A percentile compares a stretch with the other conserved stretches of the same genome.
phyloP scores from a whole-genome alignment of 129 eudicot species.

The Oenanthe sinensis region DNA sequence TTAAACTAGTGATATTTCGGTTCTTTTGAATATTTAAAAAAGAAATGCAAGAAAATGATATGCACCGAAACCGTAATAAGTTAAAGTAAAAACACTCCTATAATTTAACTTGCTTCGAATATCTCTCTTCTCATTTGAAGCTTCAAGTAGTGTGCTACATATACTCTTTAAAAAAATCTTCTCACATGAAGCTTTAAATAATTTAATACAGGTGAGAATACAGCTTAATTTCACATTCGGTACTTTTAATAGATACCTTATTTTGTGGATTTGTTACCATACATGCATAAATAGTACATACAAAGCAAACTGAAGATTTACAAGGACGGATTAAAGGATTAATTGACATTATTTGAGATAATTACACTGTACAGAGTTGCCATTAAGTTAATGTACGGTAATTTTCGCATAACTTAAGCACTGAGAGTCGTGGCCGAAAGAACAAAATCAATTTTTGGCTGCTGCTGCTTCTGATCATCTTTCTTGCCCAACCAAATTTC shows the following conservation, averaged over 20 bases:
- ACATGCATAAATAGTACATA: background rate
- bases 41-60: too few relatives aligned
- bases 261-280: background rate
- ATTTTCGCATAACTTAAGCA: constrained; percentile 27
- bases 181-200: too few relatives aligned
- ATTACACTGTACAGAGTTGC: background rate
- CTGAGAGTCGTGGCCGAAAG: constrained; percentile 41
- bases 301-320: background rate
- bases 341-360: background rate
- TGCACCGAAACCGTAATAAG: too few relatives aligned
- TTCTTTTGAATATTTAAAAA: too few relatives aligned
- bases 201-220: too few relatives aligned
- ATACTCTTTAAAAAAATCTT: too few relatives aligned
- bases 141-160: too few relatives aligned
- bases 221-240: too few relatives aligned
- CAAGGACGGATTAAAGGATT: background rate
- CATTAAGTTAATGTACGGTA: background rate
- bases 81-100: too few relatives aligned
- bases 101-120: too few relatives aligned
- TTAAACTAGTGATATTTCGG: too few relatives aligned
- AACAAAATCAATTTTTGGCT: constrained; percentile 39
- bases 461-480: constrained; percentile 25
- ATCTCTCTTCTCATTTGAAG: too few relatives aligned
- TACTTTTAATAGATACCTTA: background rate
- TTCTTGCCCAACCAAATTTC: constrained; percentile 53